Percentiles rank a stretch among this genome's conserved stretches.
Evolutionary conservation across 768 basidiomycete genomes (phyloP).

Genomic region (Amanita exitialis): DNA sequence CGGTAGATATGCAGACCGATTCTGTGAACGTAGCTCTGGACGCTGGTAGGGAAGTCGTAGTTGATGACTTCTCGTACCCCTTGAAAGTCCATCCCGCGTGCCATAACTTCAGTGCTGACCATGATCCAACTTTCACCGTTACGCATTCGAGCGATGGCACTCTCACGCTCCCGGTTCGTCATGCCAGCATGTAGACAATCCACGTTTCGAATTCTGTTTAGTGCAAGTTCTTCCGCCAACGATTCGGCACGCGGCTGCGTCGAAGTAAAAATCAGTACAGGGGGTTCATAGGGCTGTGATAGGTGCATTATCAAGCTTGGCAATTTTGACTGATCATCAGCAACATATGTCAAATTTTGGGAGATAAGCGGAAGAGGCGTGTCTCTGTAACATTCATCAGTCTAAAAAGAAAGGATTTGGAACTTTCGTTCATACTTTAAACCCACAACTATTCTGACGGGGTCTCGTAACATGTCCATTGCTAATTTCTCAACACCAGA

Average conservation of each 20-base stretch:
- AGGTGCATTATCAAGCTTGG: constrained; percentile 79
- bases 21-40: constrained; percentile 93
- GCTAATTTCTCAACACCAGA: constrained; percentile 81
- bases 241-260: constrained; percentile 80
- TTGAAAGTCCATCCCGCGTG: constrained; percentile 96
- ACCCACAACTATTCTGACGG: constrained; percentile 92
- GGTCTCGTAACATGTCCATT: constrained; percentile 74
- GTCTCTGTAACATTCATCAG: constrained; percentile 44
- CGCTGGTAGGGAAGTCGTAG: constrained; percentile 92
- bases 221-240: constrained; percentile 68
- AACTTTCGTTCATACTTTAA: constrained; percentile 58
- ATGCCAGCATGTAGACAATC: constrained; percentile 90
- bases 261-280: constrained; percentile 85
- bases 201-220: constrained; percentile 72
- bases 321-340: constrained; percentile 90
- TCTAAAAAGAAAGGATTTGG: background rate
- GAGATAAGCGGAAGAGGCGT: constrained; percentile 86
- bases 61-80: constrained; percentile 92
- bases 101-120: constrained; percentile 96
- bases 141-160: constrained; percentile 77
- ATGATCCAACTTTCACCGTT: constrained; percentile 90
- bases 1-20: constrained; percentile 48
- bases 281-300: constrained; percentile 77
- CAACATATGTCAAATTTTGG: constrained; percentile 86
- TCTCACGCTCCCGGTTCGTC: constrained; percentile 80